Conservation (phyloP, 2,329 filamentous ascomycete species). For the Mycosphaerella sp. region DNA sequence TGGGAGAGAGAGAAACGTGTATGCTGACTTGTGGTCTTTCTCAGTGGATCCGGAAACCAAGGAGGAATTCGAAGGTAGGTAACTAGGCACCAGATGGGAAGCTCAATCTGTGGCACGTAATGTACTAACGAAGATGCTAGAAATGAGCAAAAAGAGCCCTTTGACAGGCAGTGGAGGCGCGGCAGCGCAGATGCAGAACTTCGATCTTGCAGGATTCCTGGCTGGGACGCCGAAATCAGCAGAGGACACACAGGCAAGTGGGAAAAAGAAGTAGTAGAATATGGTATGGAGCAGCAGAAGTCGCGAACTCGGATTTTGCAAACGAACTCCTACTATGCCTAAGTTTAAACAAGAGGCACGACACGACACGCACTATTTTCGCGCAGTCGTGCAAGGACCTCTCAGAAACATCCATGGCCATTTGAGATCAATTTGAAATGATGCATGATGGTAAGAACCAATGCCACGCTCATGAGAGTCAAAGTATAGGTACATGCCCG, state of each 20-base stretch:
- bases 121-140: conserved; percentile 30
- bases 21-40: conserved; percentile 18
- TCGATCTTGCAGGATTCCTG: conserved; percentile 64
- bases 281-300: neutral
- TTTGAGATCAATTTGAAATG: too few species aligned
- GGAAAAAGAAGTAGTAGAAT: conserved; percentile 17
- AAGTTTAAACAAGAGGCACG: too few species aligned
- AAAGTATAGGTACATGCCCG: too few species aligned
- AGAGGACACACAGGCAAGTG: conserved; percentile 12
- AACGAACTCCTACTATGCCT: too few species aligned
- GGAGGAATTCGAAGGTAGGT: conserved; percentile 67
- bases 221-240: conserved; percentile 45
- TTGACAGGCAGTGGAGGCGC: conserved; percentile 42
- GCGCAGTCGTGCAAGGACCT: too few species aligned
- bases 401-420: too few species aligned
- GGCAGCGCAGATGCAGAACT: conserved; percentile 54
- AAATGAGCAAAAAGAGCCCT: conserved; percentile 71
- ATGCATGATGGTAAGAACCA: too few species aligned
- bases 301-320: neutral
- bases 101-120: neutral
- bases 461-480: too few species aligned
- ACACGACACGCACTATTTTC: too few species aligned
- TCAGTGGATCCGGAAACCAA: conserved; percentile 94
- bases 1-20: neutral
- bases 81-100: neutral